phyloP scores from a whole-genome alignment of 179 eudicot species.

The Amaranthus tricolor region DNA sequence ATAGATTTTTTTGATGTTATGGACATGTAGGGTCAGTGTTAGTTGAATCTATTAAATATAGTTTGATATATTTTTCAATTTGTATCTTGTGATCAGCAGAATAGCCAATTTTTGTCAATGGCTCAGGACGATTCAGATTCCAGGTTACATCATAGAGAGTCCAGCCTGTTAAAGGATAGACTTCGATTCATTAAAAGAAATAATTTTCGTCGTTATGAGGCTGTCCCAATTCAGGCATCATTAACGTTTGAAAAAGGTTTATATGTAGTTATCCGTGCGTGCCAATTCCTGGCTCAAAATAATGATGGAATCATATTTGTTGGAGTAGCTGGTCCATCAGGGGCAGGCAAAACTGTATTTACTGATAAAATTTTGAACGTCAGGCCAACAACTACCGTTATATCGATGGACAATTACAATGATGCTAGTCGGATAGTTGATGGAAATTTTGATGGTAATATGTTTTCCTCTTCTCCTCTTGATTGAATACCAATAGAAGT shows the following conservation, averaged over 20 bases:
- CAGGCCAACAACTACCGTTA: constrained; percentile 85
- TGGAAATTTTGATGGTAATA: constrained; percentile 91
- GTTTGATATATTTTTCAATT: background rate
- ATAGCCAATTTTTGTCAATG: constrained; percentile 34
- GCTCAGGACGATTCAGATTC: constrained; percentile 42
- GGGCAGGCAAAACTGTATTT: constrained; percentile 92
- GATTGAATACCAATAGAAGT: background rate
- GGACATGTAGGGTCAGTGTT: background rate
- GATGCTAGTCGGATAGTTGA: constrained; percentile 88
- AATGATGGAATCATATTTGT: constrained; percentile 85
- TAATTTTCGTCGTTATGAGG: constrained; percentile 71
- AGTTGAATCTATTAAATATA: background rate
- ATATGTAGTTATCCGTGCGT: constrained; percentile 81
- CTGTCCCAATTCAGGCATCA: constrained; percentile 62
- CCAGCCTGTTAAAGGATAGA: constrained; percentile 83
- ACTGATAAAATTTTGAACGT: constrained; percentile 76
- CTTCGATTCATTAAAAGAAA: constrained; percentile 73
- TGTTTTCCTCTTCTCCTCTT: background rate
- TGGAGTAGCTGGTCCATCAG: constrained; percentile 96
- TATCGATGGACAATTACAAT: constrained; percentile 92
- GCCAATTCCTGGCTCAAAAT: constrained; percentile 80
- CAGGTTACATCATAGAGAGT: constrained; percentile 40
- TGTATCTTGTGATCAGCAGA: constrained; percentile 15
- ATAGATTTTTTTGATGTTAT: no score
- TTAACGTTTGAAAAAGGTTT: constrained; percentile 95